A percentile compares a stretch with the other conserved stretches of the same genome.
phyloP scores from a whole-genome alignment of 1,284 basidiomycete species.

The Hortiboletus rubellus region DNA sequence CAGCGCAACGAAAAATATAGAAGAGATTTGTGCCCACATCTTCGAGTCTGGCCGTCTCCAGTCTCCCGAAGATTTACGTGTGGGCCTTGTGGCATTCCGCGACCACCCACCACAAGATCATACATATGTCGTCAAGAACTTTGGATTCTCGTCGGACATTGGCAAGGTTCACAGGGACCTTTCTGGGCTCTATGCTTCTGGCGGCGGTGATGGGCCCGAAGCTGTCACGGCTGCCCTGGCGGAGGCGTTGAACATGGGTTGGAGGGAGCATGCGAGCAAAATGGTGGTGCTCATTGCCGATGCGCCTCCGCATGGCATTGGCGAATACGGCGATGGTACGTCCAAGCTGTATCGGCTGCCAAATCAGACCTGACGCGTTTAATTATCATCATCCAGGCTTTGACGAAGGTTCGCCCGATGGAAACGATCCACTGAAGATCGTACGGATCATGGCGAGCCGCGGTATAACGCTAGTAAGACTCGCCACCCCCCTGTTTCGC shows the following conservation, averaged over 20 bases:
- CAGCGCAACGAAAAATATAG: constrained; percentile 97
- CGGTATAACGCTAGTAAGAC: constrained; percentile 81
- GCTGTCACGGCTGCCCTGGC: constrained; percentile 94
- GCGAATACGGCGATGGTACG: constrained; percentile 89
- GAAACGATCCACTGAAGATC: constrained; percentile 86
- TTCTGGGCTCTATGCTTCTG: constrained; percentile 85
- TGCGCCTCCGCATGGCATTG: constrained; percentile 95
- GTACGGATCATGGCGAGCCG: constrained; percentile 87
- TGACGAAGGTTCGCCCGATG: constrained; percentile 90
- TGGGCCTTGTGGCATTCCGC: constrained; percentile 88
- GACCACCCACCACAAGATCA: constrained; percentile 97
- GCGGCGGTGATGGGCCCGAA: constrained; percentile 97
- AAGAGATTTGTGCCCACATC: constrained; percentile 95
- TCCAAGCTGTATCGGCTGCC: not conserved
- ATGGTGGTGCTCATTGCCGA: constrained; percentile 97
- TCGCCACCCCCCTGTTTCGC: not conserved
- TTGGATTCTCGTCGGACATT: constrained; percentile 94
- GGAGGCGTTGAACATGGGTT: constrained; percentile 86
- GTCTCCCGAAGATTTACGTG: constrained; percentile 82
- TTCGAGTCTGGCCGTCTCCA: constrained; percentile 92
- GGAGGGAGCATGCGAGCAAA: constrained; percentile 88
- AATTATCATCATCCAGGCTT: constrained; percentile 56
- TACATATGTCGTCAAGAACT: constrained; percentile 90
- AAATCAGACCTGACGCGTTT: constrained; percentile 16
- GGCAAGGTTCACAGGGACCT: constrained; percentile 84